phyloP scores from a whole-genome alignment of 2,329 filamentous ascomycete species.

The Myriosclerotinia curreyana region DNA sequence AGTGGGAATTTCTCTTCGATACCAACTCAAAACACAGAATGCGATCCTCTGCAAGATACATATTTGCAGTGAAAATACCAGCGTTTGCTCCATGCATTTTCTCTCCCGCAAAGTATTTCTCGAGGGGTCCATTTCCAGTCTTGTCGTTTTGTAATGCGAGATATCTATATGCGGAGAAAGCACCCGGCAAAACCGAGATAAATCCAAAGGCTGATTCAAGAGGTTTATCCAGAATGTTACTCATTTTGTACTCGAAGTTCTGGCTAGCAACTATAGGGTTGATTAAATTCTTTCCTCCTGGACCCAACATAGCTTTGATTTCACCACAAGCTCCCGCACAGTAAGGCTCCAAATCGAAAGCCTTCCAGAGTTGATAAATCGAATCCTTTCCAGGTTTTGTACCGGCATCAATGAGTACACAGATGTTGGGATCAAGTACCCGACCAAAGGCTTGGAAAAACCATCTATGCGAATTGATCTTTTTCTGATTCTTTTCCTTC shows the following conservation, averaged over 20 bases:
- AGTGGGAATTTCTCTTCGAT: slow-evolving; percentile 88
- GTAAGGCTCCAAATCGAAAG: slow-evolving; percentile 95
- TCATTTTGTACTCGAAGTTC: slow-evolving; percentile 99
- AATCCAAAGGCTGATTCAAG: slow-evolving; percentile 97
- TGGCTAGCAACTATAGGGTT: slow-evolving; percentile 96
- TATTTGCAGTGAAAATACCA: slow-evolving; percentile 96
- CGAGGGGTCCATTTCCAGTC: slow-evolving; percentile 89
- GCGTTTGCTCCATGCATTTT: slow-evolving; percentile 94
- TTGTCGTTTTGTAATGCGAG: slow-evolving; percentile 95
- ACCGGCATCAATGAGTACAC: slow-evolving; percentile 93
- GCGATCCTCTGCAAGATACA: slow-evolving; percentile 88
- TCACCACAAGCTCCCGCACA: slow-evolving; percentile 96
- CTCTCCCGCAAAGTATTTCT: slow-evolving; percentile 99
- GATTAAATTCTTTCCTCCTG: slow-evolving; percentile 73
- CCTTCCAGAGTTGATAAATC: slow-evolving; percentile 97
- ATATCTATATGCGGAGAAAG: slow-evolving; percentile 91
- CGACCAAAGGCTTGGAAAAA: slow-evolving; percentile 98
- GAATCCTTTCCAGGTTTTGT: slow-evolving; percentile 86
- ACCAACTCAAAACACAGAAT: slow-evolving; percentile 94
- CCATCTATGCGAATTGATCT: slow-evolving; percentile 97
- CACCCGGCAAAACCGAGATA: slow-evolving; percentile 94
- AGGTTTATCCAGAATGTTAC: slow-evolving; percentile 96
- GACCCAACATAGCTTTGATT: slow-evolving; percentile 95
- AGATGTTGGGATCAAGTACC: slow-evolving; percentile 91
- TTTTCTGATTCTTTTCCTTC: slow-evolving; percentile 97